phyloP scores from a whole-genome alignment of 495 filamentous ascomycete species.

The Hypoxylon trugodes region DNA sequence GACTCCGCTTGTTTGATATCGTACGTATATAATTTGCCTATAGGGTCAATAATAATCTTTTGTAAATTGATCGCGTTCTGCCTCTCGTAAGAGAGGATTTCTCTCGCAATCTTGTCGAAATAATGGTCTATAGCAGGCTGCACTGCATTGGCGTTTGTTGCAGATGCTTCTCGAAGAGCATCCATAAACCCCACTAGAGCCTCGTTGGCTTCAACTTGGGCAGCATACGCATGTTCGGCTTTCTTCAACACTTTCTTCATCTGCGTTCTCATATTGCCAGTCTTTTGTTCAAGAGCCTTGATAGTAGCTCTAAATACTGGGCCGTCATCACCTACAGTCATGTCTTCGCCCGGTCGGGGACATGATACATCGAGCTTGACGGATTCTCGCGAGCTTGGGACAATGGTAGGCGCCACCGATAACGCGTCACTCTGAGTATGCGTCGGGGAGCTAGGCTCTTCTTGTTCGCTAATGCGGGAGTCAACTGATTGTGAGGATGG shows the following conservation, averaged over 20 bases:
- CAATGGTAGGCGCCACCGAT: constrained; percentile 48
- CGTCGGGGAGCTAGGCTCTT: constrained; percentile 73
- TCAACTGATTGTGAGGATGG: constrained; percentile 83
- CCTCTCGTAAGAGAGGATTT: constrained; percentile 87
- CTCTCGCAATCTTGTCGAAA: constrained; percentile 93
- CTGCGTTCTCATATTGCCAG: constrained; percentile 86
- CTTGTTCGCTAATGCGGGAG: constrained; percentile 74
- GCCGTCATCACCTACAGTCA: constrained; percentile 88
- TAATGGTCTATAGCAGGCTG: constrained; percentile 97
- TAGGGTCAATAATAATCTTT: constrained; percentile 91
- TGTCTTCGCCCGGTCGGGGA: constrained; percentile 85
- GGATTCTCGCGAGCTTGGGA: constrained; percentile 54
- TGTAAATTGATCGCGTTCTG: constrained; percentile 86
- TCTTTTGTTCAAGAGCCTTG: constrained; percentile 96
- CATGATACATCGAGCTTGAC: constrained; percentile 89
- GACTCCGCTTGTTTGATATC: constrained; percentile 98
- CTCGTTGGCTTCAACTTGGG: constrained; percentile 84
- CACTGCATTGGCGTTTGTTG: constrained; percentile 92
- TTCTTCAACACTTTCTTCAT: constrained; percentile 97
- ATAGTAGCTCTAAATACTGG: constrained; percentile 96
- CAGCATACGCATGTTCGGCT: constrained; percentile 83
- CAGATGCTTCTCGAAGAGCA: constrained; percentile 85
- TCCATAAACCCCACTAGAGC: constrained; percentile 84
- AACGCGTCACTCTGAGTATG: constrained; percentile 50
- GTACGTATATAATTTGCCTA: constrained; percentile 87